These are phyloP conservation scores for Groenewaldozyma auringiensis DNA, from an alignment of 1,139 yeast species.

Conservation along the genomic window DNA sequence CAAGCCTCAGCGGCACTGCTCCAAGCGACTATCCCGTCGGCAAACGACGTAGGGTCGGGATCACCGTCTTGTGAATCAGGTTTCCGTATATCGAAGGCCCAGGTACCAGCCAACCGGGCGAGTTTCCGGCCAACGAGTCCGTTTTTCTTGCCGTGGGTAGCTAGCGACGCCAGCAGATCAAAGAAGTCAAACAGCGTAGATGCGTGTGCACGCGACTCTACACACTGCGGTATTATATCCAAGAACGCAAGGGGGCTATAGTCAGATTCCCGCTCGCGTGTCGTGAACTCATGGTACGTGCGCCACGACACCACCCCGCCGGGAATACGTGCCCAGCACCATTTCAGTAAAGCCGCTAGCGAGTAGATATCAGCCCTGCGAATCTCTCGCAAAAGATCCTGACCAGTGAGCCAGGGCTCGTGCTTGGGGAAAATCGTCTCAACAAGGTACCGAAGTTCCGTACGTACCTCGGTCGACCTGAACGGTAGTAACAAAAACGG, in stretches of 20 bases:
- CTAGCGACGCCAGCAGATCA: slow-evolving; percentile 69
- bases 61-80: slow-evolving; percentile 17
- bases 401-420: slow-evolving; percentile 23
- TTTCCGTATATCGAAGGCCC: slow-evolving; percentile 63
- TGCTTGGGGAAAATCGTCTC: slow-evolving; percentile 22
- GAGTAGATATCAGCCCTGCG: slow-evolving; percentile 25
- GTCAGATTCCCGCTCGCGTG: slow-evolving; percentile 53
- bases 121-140: slow-evolving; percentile 74
- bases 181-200: slow-evolving; percentile 82
- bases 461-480: slow-evolving; percentile 22
- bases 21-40: slow-evolving; percentile 73
- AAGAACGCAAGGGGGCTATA: slow-evolving; percentile 61
- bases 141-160: slow-evolving; percentile 75
- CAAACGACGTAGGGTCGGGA: slow-evolving; percentile 37
- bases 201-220: slow-evolving; percentile 80
- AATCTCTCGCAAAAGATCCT: slow-evolving; percentile 23
- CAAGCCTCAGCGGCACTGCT: slow-evolving; percentile 66
- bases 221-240: slow-evolving; percentile 74
- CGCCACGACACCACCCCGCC: slow-evolving; percentile 83
- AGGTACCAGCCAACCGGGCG: slow-evolving; percentile 73
- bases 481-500: slow-evolving; percentile 29
- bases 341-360: slow-evolving; percentile 64
- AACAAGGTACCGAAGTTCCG: slow-evolving; percentile 22
- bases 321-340: slow-evolving; percentile 77
- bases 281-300: slow-evolving; percentile 55